Percentiles rank a stretch among this genome's conserved stretches.
Conservation (phyloP, 2,329 filamentous ascomycete species). For the Alternaria novae-zelandiae region DNA sequence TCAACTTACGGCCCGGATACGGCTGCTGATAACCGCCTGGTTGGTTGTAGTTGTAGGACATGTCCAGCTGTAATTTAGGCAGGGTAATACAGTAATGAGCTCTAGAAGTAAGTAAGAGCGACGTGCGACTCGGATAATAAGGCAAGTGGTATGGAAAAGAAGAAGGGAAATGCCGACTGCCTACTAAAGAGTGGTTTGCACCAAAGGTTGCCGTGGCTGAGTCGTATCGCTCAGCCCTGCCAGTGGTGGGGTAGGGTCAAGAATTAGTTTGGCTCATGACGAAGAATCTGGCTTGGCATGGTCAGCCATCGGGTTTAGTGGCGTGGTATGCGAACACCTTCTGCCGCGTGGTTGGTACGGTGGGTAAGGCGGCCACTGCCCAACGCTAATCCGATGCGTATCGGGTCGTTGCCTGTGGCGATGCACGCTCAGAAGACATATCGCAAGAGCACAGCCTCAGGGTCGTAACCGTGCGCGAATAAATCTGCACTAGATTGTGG, state of each 20-base stretch:
- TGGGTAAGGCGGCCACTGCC: neutral
- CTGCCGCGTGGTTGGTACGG: constrained; percentile 2
- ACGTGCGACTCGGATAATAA: neutral
- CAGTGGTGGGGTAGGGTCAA: constrained; percentile 4
- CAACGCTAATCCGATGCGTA: neutral
- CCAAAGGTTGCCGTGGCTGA: constrained; percentile 4
- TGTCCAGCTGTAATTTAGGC: constrained; percentile 4
- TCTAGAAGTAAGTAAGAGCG: neutral
- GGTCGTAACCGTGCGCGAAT: neutral
- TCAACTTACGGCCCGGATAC: constrained; percentile 40
- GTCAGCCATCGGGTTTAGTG: neutral
- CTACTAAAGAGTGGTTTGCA: neutral
- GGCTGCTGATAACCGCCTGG: constrained; percentile 38
- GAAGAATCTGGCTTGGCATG: constrained; percentile 6
- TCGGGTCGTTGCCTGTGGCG: constrained; percentile 5
- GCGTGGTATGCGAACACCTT: neutral
- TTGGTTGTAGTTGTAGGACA: constrained; percentile 40
- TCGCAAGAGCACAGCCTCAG: constrained; percentile 6
- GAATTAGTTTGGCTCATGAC: constrained; percentile 6
- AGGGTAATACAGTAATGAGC: neutral
- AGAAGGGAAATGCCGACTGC: neutral
- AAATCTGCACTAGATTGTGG: neutral
- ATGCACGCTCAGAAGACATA: neutral
- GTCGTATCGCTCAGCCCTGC: constrained; percentile 4
- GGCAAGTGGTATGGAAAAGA: neutral